Percentiles rank a stretch among this genome's conserved stretches.
These are phyloP conservation scores for Purpureocillium lavendulum DNA, from an alignment of 2,329 filamentous ascomycete genomes.

Conservation along the genomic window DNA sequence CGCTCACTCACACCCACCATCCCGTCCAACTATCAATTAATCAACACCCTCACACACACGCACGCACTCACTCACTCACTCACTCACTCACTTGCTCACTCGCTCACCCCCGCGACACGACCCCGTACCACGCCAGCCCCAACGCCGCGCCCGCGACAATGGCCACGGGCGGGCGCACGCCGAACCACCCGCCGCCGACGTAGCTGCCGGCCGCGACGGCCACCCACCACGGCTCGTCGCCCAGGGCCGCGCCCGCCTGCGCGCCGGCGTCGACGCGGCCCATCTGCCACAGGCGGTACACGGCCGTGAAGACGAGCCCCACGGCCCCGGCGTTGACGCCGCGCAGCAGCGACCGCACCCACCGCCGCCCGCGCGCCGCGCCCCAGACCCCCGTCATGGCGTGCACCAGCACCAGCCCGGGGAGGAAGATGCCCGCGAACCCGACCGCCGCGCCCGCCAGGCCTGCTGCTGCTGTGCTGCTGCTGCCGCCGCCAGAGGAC, in stretches of 20 bases:
- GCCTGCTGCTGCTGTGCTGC: too few species aligned
- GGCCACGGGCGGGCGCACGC: slow-evolving; percentile 15
- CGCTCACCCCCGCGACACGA: slow-evolving; percentile 9
- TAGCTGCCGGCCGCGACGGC: slow-evolving; percentile 41
- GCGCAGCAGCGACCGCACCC: slow-evolving; percentile 40
- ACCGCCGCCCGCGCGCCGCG: slow-evolving; percentile 28
- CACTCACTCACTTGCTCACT: too few species aligned
- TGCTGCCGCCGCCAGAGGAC: too few species aligned
- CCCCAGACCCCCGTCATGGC: slow-evolving; percentile 32
- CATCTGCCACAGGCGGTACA: slow-evolving; percentile 55
- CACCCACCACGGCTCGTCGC: slow-evolving; percentile 54
- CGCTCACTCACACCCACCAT: too few species aligned
- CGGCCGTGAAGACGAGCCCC: slow-evolving; percentile 54
- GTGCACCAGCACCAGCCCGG: slow-evolving; percentile 39
- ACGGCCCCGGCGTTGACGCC: slow-evolving; percentile 54
- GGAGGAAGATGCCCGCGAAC: slow-evolving; percentile 43
- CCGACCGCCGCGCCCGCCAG: slow-evolving; percentile 40
- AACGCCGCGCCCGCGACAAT: slow-evolving; percentile 24
- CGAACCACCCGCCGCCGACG: slow-evolving; percentile 19
- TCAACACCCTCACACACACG: too few species aligned
- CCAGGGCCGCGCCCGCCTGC: slow-evolving; percentile 42
- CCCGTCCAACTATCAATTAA: too few species aligned
- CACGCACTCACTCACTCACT: too few species aligned
- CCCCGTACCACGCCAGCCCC: slow-evolving; percentile 22
- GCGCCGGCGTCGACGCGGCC: slow-evolving; percentile 45